Evolutionary conservation across 495 filamentous ascomycete species (phyloP), one percentile per base, ranked within the genome.

Genomic region (Podospora pseudocomata): DNA sequence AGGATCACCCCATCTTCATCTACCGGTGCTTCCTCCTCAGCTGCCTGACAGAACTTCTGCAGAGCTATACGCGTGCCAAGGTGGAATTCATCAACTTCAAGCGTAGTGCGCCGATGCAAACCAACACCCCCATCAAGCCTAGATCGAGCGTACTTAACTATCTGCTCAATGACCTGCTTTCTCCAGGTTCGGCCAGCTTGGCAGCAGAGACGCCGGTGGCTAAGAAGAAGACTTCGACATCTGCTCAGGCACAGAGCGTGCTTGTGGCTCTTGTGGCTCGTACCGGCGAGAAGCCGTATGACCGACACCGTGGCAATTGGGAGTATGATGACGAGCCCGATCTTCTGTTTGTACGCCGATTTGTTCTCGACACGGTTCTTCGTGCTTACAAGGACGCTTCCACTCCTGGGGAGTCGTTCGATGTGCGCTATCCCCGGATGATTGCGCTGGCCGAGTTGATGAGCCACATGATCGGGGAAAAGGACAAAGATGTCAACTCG

Each of bases 51-150:
- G 95, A 99, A 76, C 85, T 99, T 19, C 83, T 99, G n/a, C 89
- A 90, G 55, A 94, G 89, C 73, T 98, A 97, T 80, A 97, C 92
- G 68, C 90, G 93, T 30, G 90, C 92, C 54, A 99, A 99, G 82
- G 85, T 98, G 23, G 96, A 99, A 73, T 99, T 99, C 76, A 97
- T 99, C 78, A 97, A 97, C 75, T 98, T 97, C 82, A 97, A 94
- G 63, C 89, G 95, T 68, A 89, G 91, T 20, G 91, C 92, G 67
- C 91, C 93, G 4, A 85, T 92, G 68, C 86, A 83, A 66, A 87
- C 90, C 30, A 90, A 87, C 59, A 97, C 93, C 5, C 95, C 95
- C 53, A 92, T 93, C 11, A 99, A 98, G 78, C 95, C 95, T 55
- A 89, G 95, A 57, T 94, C 94, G 16, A 92, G 90, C 63, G 90